These are phyloP conservation scores for Podaxis rugospora DNA, from an alignment of 768 basidiomycete species.

Conservation along the genomic window DNA sequence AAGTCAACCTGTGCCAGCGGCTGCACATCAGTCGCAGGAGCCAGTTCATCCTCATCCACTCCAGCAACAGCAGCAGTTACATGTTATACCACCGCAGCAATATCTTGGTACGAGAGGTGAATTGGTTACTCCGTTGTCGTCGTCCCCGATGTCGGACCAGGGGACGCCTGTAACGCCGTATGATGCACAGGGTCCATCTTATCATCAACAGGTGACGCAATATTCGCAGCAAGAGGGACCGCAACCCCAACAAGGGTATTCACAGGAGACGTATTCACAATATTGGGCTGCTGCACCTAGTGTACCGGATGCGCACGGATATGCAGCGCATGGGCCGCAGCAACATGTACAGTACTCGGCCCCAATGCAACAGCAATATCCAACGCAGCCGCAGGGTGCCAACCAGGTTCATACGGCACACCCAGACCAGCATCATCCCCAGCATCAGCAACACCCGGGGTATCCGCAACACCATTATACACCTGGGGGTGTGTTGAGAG, in stretches of 20 bases:
- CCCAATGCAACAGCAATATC: neutral
- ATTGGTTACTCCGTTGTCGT: slow-evolving; percentile 15
- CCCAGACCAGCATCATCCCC: slow-evolving; percentile 15
- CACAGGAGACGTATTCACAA: slow-evolving; percentile 18
- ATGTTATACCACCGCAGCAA: slow-evolving; percentile 23
- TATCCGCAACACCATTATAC: slow-evolving; percentile 35
- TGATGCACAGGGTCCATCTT: slow-evolving; percentile 10
- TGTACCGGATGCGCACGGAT: slow-evolving; percentile 13
- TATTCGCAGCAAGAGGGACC: neutral
- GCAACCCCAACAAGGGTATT: slow-evolving; percentile 6
- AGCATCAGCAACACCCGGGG: slow-evolving; percentile 19
- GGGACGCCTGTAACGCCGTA: slow-evolving; percentile 13
- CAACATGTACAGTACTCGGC: neutral
- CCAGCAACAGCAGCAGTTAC: slow-evolving; percentile 27
- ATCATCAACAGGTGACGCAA: neutral
- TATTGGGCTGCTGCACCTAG: slow-evolving; percentile 29
- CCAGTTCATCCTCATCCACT: neutral
- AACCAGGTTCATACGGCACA: neutral
- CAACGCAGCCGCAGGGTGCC: neutral
- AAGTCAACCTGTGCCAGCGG: neutral
- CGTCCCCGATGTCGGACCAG: neutral
- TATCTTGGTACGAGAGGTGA: slow-evolving; percentile 11
- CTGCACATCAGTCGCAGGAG: slow-evolving; percentile 12
- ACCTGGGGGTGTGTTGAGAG: slow-evolving; percentile 38
- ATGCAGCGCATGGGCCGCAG: neutral